A percentile compares a stretch with the other conserved stretches of the same genome.
phyloP scores from a whole-genome alignment of 1,284 basidiomycete genomes.

The Mycena citricolor region DNA sequence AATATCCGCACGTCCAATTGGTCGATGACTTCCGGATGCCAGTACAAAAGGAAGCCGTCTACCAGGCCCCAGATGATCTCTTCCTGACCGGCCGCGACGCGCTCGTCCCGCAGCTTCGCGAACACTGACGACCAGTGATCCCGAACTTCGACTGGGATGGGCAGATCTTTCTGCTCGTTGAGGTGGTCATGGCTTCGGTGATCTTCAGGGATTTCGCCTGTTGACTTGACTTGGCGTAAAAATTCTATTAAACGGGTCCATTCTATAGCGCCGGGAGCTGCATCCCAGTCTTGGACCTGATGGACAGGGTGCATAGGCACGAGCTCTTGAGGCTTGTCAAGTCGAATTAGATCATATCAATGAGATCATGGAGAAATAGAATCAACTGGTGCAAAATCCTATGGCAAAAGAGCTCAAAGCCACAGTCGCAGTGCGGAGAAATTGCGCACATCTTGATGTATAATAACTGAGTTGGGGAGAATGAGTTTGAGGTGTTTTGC shows the following conservation, averaged over 20 bases:
- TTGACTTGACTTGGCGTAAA: constrained; percentile 54
- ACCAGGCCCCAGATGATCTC: constrained; percentile 77
- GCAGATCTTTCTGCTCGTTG: constrained; percentile 75
- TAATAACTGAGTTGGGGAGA: constrained; percentile 75
- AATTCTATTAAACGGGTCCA: constrained; percentile 71
- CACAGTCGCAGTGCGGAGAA: constrained; percentile 8
- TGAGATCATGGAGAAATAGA: constrained; percentile 28
- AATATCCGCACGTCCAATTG: constrained; percentile 82
- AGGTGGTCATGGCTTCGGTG: constrained; percentile 84
- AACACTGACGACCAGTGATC: constrained; percentile 55
- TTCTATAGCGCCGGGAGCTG: constrained; percentile 78
- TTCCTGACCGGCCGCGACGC: constrained; percentile 42
- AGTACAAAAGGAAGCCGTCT: constrained; percentile 95
- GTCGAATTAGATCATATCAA: neutral
- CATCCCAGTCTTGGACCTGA: constrained; percentile 93
- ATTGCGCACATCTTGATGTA: constrained; percentile 86
- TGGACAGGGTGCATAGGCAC: constrained; percentile 79
- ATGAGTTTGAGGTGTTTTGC: constrained; percentile 84
- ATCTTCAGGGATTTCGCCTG: constrained; percentile 61
- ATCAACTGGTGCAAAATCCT: constrained; percentile 86
- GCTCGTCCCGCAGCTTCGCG: constrained; percentile 42
- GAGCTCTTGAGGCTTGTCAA: constrained; percentile 69
- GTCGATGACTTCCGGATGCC: constrained; percentile 74
- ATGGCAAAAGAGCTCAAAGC: constrained; percentile 6
- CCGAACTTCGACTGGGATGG: constrained; percentile 45